Percentiles rank a stretch among this genome's conserved stretches.
phyloP scores from a whole-genome alignment of 2,329 filamentous ascomycete genomes.

The Sporothrix dimorphospora region DNA sequence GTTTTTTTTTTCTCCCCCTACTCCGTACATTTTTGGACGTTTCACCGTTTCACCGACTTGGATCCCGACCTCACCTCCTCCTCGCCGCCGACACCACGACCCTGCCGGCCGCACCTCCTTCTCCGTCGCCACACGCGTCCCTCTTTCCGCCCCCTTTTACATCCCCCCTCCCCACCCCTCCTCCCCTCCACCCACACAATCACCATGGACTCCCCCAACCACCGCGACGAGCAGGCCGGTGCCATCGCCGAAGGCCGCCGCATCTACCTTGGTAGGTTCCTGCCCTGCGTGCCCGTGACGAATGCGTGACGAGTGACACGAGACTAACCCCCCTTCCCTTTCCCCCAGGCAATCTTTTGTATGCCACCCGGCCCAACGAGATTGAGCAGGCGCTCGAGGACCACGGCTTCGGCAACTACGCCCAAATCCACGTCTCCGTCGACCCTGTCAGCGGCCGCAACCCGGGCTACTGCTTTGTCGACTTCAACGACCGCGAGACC shows the following conservation, averaged over 20 bases:
- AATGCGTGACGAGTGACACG: conserved; percentile 50
- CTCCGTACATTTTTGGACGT: neutral
- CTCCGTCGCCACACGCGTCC: neutral
- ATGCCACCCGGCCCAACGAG: conserved; percentile 52
- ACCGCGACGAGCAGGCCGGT: conserved; percentile 20
- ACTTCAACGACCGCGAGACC: conserved; percentile 60
- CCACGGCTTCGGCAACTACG: conserved; percentile 44
- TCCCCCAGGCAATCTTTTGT: conserved; percentile 62
- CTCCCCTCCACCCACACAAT: neutral
- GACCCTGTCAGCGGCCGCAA: conserved; percentile 70
- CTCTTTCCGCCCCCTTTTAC: neutral
- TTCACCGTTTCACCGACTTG: conserved; percentile 15
- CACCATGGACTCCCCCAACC: conserved; percentile 26
- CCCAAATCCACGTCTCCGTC: conserved; percentile 68
- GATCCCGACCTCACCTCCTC: neutral
- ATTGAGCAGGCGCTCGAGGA: conserved; percentile 42
- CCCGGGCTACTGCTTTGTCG: conserved; percentile 75
- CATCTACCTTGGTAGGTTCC: conserved; percentile 28
- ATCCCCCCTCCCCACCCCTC: neutral
- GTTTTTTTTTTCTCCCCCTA: too few relatives aligned
- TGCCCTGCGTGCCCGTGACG: neutral
- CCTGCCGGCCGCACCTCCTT: neutral
- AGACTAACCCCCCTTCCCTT: neutral
- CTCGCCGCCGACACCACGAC: neutral
- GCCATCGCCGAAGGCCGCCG: conserved; percentile 31